Evolutionary conservation across 169 alveolate genomes (phyloP), one percentile per base, ranked within the genome.

Genomic region (Eimeria praecox): DNA sequence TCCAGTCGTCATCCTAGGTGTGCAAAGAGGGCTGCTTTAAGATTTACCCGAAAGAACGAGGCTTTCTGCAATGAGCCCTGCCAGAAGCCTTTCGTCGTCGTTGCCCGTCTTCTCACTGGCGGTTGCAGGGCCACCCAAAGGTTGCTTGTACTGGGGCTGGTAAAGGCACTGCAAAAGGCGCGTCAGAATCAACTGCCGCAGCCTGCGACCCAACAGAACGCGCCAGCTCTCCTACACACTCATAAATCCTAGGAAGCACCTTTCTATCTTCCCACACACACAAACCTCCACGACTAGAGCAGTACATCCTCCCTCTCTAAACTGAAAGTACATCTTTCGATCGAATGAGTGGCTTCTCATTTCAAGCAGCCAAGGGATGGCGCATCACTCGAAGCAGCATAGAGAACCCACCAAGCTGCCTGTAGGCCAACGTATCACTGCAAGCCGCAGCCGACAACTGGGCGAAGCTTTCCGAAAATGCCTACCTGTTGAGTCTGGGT

Each of bases 131-230:
- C 94, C 94, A 14, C 78, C 78, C 16, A 62, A 66, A 40, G 78
- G 83, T 8, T 35, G 78, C 46, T 59, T 87, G 30, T 49, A 42
- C 59, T 49, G 94, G 38, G 96, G 96, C 27, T 92, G 90, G 77
- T 66, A 92, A 20, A 92, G 83, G 64, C 78, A 69, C 78, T 92
- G 96, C 59, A 92, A 30, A 14, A 92, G 96, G 27, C 96, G 89
- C 30, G 96, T 92, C 52, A 92, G 73, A 22, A 92, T 82, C 77
- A 92, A 82, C 96, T 92, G 96, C 54, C 96, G 92, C 44, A 92
- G 88, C 35, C 96, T 92, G 90, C 88, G 46, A 35, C 10, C 22
- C 38, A 46, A 3, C 59, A 44, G 30, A 44, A 2, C 88, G 18
- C 62, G 46, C 2, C 5, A 77, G 10, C 49, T 42, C 38, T 0